Conservation (phyloP, 2,329 filamentous ascomycete genomes). For the Neonectria magnoliae region DNA sequence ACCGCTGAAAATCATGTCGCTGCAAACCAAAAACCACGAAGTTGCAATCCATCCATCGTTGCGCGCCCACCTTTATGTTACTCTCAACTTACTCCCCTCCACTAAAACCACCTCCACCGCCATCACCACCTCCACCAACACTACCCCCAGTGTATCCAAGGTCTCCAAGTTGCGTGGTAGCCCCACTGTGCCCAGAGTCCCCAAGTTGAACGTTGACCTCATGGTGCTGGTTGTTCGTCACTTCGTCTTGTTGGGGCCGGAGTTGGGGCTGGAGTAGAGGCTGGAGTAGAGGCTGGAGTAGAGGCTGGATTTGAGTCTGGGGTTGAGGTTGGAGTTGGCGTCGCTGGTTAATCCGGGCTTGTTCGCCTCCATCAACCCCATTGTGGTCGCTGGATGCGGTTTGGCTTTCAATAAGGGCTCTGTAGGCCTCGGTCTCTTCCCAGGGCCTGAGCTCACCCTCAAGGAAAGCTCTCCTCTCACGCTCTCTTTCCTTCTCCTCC, state of each 20-base stretch:
- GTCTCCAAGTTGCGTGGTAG: neutral
- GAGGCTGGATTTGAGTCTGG: neutral
- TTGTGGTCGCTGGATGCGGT: neutral
- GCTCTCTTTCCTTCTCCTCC: neutral
- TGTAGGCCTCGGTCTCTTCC: neutral
- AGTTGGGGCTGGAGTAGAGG: no score
- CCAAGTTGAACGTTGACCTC: neutral
- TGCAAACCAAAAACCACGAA: neutral
- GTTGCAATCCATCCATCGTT: neutral
- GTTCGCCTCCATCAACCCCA: neutral
- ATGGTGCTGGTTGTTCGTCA: neutral
- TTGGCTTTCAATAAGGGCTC: neutral
- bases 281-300: neutral
- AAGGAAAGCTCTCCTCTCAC: neutral
- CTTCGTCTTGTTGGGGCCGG: neutral
- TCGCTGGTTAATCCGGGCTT: neutral
- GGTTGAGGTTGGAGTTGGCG: no score
- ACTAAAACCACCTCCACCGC: neutral
- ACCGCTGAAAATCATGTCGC: constrained; percentile 3
- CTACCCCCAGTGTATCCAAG: neutral
- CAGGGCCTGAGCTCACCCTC: neutral
- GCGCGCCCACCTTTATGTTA: neutral
- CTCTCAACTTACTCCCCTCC: neutral
- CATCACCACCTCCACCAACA: neutral
- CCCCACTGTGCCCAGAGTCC: neutral